Conservation (phyloP, 1,284 basidiomycete genomes). For the Cutaneotrichosporon spelunceum region DNA sequence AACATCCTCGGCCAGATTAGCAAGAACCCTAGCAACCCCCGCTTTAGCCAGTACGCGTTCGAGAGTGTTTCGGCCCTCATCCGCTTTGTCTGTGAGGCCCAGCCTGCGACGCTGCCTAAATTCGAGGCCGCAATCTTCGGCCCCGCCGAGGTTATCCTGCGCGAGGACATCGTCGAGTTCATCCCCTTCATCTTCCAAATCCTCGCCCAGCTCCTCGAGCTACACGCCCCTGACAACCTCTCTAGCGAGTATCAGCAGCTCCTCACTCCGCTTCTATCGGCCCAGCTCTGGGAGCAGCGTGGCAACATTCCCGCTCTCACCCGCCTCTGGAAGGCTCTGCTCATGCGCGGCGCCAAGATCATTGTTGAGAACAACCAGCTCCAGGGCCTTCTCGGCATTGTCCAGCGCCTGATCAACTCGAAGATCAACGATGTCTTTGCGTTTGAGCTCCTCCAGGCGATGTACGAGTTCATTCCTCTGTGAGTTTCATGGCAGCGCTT, state of each 20-base stretch:
- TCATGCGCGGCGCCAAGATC: slow-evolving; percentile 65
- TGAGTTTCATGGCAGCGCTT: slow-evolving; percentile 54
- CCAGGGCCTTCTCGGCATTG: slow-evolving; percentile 77
- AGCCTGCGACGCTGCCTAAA: slow-evolving; percentile 62
- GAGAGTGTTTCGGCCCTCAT: slow-evolving; percentile 91
- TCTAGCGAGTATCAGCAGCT: slow-evolving; percentile 76
- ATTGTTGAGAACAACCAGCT: slow-evolving; percentile 76
- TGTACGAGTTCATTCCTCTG: slow-evolving; percentile 70
- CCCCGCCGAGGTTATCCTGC: slow-evolving; percentile 82
- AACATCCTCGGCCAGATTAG: slow-evolving; percentile 79
- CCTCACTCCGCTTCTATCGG: slow-evolving; percentile 79
- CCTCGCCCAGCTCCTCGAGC: slow-evolving; percentile 89
- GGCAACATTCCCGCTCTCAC: slow-evolving; percentile 96
- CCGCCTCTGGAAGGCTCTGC: slow-evolving; percentile 78
- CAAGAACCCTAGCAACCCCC: slow-evolving; percentile 95
- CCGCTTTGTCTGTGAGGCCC: slow-evolving; percentile 74
- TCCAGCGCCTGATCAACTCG: slow-evolving; percentile 85
- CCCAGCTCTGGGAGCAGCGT: slow-evolving; percentile 85
- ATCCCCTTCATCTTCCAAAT: slow-evolving; percentile 97
- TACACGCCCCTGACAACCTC: slow-evolving; percentile 62
- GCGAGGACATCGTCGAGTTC: slow-evolving; percentile 93
- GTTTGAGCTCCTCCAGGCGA: slow-evolving; percentile 79
- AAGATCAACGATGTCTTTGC: slow-evolving; percentile 88
- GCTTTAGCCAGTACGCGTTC: slow-evolving; percentile 96
- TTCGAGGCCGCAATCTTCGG: slow-evolving; percentile 84